These are phyloP conservation scores for Fragilaria radians DNA, from an alignment of 108 stramenopile genomes.

Conservation along the genomic window DNA sequence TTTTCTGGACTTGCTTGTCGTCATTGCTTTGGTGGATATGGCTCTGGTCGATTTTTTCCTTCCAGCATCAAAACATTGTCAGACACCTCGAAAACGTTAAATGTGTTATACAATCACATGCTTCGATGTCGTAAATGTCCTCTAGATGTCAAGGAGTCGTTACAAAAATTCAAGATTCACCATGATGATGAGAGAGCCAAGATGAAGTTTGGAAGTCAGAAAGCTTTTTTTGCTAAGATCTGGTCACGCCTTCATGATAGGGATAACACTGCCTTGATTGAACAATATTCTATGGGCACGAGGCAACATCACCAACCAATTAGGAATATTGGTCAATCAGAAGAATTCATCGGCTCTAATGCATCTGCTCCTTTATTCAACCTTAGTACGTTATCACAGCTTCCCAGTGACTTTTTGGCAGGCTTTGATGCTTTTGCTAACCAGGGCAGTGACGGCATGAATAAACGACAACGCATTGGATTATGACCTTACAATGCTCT, in stretches of 20 bases:
- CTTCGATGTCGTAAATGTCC: conserved; percentile 72
- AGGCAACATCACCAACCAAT: too few species aligned
- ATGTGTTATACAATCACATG: conserved; percentile 76
- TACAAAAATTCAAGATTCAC: conserved; percentile 33
- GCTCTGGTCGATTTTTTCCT: conserved; percentile 80
- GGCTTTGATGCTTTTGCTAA: too few species aligned
- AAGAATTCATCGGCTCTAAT: too few species aligned
- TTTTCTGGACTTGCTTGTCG: conserved; percentile 78
- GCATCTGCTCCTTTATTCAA: too few species aligned
- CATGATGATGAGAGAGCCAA: conserved; percentile 73
- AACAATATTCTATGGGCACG: too few species aligned
- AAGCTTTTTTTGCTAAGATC: conserved; percentile 77
- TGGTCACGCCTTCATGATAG: conserved; percentile 73
- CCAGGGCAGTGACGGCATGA: too few species aligned
- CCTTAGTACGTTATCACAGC: too few species aligned
- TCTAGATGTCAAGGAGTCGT: conserved; percentile 36
- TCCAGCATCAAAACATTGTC: conserved; percentile 76
- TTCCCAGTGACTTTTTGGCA: too few species aligned
- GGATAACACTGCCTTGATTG: too few species aligned
- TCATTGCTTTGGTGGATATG: conserved; percentile 74
- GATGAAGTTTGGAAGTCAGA: conserved; percentile 81
- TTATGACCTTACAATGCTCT: too few species aligned
- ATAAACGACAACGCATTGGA: too few species aligned
- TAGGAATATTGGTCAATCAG: too few species aligned
- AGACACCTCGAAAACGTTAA: conserved; percentile 72